Percentiles rank a stretch among this genome's conserved stretches.
Evolutionary conservation across 805 yeast species (phyloP).

Genomic region (Wickerhamiella kazuoi): DNA sequence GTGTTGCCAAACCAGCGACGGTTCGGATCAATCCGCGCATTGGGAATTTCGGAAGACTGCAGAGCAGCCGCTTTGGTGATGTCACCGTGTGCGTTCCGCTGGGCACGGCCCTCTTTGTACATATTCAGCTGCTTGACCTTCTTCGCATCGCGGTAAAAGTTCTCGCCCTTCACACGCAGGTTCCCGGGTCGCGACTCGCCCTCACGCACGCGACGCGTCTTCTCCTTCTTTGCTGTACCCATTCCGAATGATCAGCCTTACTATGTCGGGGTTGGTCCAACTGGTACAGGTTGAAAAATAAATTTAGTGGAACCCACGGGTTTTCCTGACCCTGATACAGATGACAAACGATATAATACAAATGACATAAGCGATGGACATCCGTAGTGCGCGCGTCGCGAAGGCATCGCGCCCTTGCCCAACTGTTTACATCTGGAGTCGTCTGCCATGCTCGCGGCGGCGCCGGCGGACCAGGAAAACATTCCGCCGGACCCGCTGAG

Average conservation of each 20-base stretch:
- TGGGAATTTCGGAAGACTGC: conserved; percentile 74
- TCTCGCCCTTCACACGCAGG: conserved; percentile 88
- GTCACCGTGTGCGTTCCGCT: conserved; percentile 74
- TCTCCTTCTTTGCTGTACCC: conserved; percentile 92
- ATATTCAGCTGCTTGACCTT: conserved; percentile 76
- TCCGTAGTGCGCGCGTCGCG: too few relatives aligned
- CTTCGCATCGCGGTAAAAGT: conserved; percentile 82
- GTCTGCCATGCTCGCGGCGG: too few relatives aligned
- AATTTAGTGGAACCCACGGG: neutral
- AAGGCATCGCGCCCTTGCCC: too few relatives aligned
- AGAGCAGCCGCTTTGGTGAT: conserved; percentile 71
- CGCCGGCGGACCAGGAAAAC: too few relatives aligned
- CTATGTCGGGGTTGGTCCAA: too few relatives aligned
- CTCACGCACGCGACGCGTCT: conserved; percentile 67
- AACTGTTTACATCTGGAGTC: too few relatives aligned
- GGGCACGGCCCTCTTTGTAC: conserved; percentile 86
- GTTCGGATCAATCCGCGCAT: conserved; percentile 88
- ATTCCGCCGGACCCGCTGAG: too few relatives aligned
- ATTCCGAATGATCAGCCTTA: too few relatives aligned
- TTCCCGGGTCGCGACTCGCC: conserved; percentile 75
- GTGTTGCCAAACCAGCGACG: conserved; percentile 97
- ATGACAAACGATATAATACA: neutral
- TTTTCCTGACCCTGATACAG: neutral
- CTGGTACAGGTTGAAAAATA: neutral
- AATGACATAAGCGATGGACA: too few relatives aligned